Conservation (phyloP, 805 yeast genomes). For the Dipodascus geniculatus region DNA sequence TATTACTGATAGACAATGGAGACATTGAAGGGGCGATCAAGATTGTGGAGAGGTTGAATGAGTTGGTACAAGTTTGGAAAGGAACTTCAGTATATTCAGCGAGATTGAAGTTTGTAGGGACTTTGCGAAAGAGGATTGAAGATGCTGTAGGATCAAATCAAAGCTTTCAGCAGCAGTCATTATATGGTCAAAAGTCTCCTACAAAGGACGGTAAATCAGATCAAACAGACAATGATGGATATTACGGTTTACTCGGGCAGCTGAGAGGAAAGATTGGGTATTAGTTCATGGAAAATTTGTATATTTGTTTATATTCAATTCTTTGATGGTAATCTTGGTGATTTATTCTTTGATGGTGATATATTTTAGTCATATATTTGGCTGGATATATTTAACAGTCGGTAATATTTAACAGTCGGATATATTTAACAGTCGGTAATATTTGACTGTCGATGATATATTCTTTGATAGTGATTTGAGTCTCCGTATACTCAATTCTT, state of each 20-base stretch:
- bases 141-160: constrained; percentile 4
- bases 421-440: too few relatives aligned
- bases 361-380: neutral
- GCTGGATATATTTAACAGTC: too few relatives aligned
- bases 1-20: constrained; percentile 7
- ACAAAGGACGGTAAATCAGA: neutral
- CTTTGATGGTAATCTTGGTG: constrained; percentile 3
- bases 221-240: constrained; percentile 5
- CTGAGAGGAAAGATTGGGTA: constrained; percentile 14
- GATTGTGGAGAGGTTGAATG: constrained; percentile 8
- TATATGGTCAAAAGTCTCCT: neutral
- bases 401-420: too few relatives aligned
- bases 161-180: neutral
- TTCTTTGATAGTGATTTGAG: too few relatives aligned
- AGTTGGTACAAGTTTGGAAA: constrained; percentile 17
- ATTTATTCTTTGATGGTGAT: neutral
- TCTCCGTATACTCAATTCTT: neutral
- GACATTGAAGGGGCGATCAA: constrained; percentile 12
- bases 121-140: constrained; percentile 15
- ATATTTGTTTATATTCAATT: neutral
- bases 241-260: constrained; percentile 14
- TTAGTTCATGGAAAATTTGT: too few relatives aligned
- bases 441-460: too few relatives aligned
- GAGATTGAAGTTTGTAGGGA: constrained; percentile 14
- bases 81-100: constrained; percentile 14